Percentiles rank a stretch among this genome's conserved stretches.
Conservation (phyloP, 192 early-diverging fungal genomes). For the Umbelopsis vinacea region DNA sequence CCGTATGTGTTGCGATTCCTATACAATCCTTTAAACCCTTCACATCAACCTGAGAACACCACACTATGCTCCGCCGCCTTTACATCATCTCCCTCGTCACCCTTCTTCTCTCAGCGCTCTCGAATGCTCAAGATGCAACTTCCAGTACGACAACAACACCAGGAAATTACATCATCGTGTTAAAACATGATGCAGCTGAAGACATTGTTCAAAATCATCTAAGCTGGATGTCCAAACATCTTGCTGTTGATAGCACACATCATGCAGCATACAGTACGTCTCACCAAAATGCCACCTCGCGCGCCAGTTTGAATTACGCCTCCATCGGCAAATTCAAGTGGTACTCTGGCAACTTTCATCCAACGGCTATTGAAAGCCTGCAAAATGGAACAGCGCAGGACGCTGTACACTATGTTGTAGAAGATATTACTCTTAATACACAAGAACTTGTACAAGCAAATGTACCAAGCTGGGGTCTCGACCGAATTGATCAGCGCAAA, state of each 20-base stretch:
- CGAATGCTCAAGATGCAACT: background rate
- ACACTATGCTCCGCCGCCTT: background rate
- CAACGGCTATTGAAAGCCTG: constrained; percentile 23
- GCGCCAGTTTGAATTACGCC: constrained; percentile 10
- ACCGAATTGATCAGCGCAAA: constrained; percentile 41
- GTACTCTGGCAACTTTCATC: constrained; percentile 36
- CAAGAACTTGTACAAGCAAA: constrained; percentile 40
- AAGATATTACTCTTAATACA: constrained; percentile 31
- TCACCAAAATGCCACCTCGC: background rate
- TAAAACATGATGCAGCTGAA: constrained; percentile 27
- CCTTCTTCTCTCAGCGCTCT: background rate
- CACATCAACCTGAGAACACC: background rate
- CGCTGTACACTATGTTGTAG: constrained; percentile 37
- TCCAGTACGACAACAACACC: background rate
- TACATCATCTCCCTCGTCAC: background rate
- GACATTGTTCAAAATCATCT: constrained; percentile 27
- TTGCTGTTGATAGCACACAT: background rate
- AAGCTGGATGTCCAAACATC: constrained; percentile 21
- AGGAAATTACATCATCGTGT: constrained; percentile 35
- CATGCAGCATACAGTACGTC: background rate
- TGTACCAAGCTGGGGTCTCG: constrained; percentile 40
- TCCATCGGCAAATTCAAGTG: constrained; percentile 39
- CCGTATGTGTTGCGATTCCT: background rate
- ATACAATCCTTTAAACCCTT: background rate
- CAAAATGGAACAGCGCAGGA: background rate